phyloP scores from a whole-genome alignment of 768 basidiomycete genomes.

The Boletus sensibilis region DNA sequence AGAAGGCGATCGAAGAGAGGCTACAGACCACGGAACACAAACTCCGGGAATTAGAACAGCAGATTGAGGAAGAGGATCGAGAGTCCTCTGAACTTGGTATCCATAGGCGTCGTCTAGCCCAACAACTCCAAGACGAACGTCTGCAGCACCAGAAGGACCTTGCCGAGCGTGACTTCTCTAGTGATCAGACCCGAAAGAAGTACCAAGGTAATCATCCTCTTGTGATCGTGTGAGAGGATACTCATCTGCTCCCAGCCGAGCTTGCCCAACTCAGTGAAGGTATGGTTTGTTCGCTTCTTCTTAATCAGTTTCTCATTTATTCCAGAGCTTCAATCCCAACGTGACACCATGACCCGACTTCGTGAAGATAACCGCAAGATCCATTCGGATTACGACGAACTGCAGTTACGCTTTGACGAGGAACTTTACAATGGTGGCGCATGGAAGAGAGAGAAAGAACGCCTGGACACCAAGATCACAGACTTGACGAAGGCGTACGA shows the following conservation, averaged over 20 bases:
- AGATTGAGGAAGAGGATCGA: conserved; percentile 65
- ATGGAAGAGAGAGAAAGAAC: conserved; percentile 88
- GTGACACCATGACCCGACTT: conserved; percentile 70
- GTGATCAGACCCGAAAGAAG: conserved; percentile 81
- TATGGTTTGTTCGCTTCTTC: conserved; percentile 24
- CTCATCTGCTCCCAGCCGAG: conserved; percentile 49
- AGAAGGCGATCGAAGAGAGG: conserved; percentile 49
- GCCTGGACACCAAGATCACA: conserved; percentile 76
- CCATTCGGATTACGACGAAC: conserved; percentile 71
- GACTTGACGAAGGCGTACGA: conserved; percentile 78
- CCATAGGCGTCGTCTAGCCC: conserved; percentile 64
- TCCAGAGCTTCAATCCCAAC: conserved; percentile 73
- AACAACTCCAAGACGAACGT: conserved; percentile 76
- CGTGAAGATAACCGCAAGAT: conserved; percentile 80
- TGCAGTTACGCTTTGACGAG: conserved; percentile 73
- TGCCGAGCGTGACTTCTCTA: conserved; percentile 73
- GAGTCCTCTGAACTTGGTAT: conserved; percentile 64
- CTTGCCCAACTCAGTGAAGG: conserved; percentile 80
- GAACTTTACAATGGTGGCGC: conserved; percentile 74
- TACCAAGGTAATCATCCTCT: conserved; percentile 61
- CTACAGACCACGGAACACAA: conserved; percentile 51
- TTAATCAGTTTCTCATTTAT: conserved; percentile 6
- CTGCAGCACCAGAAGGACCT: conserved; percentile 78
- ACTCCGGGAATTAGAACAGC: conserved; percentile 57
- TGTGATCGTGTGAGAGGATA: background rate